Evolutionary conservation across 2,329 filamentous ascomycete genomes (phyloP).

Genomic region (Fusarium lyarnte): DNA sequence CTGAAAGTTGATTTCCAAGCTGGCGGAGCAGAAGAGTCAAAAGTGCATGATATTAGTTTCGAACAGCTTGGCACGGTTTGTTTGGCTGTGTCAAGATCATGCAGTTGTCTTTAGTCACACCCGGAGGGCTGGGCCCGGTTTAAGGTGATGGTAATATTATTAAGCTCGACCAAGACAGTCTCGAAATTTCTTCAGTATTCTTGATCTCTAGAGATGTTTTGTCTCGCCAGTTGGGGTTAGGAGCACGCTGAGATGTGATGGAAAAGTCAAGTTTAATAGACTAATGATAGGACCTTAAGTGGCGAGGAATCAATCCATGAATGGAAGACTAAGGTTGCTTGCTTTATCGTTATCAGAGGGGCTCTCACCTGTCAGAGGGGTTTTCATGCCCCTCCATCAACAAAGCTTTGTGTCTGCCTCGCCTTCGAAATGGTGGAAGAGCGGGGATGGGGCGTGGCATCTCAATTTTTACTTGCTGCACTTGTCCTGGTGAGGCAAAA

Average conservation of each 20-base stretch:
- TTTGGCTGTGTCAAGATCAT: slow-evolving; percentile 43
- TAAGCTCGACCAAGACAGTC: not conserved
- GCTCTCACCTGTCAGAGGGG: not conserved
- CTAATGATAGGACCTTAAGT: not conserved
- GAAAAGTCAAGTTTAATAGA: not conserved
- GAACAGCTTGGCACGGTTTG: slow-evolving; percentile 27
- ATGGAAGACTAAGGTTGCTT: too few relatives aligned
- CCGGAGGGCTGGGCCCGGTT: slow-evolving; percentile 10
- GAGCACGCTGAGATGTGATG: not conserved
- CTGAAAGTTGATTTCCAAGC: slow-evolving; percentile 11
- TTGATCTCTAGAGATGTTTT: not conserved
- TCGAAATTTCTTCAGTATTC: slow-evolving; percentile 13
- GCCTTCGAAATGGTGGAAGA: not conserved
- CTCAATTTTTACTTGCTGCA: not conserved
- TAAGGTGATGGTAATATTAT: not conserved
- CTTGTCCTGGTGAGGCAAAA: not conserved
- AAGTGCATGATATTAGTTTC: slow-evolving; percentile 33
- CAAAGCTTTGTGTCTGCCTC: slow-evolving; percentile 5
- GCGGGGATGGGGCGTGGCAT: slow-evolving; percentile 33
- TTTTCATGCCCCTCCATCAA: slow-evolving; percentile 9
- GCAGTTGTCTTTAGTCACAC: slow-evolving; percentile 40
- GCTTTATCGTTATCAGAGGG: slow-evolving; percentile 6
- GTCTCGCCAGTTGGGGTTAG: not conserved
- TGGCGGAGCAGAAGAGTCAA: slow-evolving; percentile 19
- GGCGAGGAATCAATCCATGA: not conserved